Conservation (phyloP, 371 early-diverging fungal species). For the Apophysomyces sp. region DNA sequence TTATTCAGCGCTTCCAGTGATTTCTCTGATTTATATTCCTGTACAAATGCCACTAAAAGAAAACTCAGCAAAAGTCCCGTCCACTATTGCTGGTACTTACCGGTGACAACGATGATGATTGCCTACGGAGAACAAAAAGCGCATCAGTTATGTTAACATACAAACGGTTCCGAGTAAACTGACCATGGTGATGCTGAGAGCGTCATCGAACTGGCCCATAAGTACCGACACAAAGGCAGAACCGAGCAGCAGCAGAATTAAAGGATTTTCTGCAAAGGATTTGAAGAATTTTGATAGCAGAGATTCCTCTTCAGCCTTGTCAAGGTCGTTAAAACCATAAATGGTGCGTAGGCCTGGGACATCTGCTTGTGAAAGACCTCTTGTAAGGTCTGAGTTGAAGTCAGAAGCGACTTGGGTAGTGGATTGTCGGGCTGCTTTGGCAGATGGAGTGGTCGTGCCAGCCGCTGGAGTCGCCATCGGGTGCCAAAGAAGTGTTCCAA, state of each 20-base stretch:
- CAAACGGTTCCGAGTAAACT: constrained; percentile 6
- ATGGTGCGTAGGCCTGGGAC: constrained; percentile 52
- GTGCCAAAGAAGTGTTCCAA: not conserved
- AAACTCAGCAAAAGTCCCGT: not conserved
- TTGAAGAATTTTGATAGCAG: constrained; percentile 39
- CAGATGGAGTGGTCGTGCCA: constrained; percentile 53
- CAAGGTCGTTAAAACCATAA: constrained; percentile 60
- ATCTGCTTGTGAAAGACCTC: constrained; percentile 53
- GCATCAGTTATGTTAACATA: not conserved
- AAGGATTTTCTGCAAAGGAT: constrained; percentile 63
- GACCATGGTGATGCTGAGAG: constrained; percentile 91
- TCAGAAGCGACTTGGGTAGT: constrained; percentile 53
- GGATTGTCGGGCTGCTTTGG: constrained; percentile 58
- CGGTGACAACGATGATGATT: constrained; percentile 84
- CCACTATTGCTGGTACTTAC: constrained; percentile 31
- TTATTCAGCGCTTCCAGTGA: constrained; percentile 85
- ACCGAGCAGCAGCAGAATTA: constrained; percentile 86
- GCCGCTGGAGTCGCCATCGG: constrained; percentile 11
- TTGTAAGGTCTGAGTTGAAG: constrained; percentile 49
- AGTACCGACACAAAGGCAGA: constrained; percentile 84
- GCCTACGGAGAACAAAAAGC: constrained; percentile 57
- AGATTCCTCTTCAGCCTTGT: constrained; percentile 45
- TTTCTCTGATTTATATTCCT: constrained; percentile 88
- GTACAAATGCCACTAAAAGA: constrained; percentile 80
- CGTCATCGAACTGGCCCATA: constrained; percentile 92